Evolutionary conservation across 495 filamentous ascomycete species (phyloP), one percentile per base, ranked within the genome.

Genomic region (Hyaloscypha finlandica): DNA sequence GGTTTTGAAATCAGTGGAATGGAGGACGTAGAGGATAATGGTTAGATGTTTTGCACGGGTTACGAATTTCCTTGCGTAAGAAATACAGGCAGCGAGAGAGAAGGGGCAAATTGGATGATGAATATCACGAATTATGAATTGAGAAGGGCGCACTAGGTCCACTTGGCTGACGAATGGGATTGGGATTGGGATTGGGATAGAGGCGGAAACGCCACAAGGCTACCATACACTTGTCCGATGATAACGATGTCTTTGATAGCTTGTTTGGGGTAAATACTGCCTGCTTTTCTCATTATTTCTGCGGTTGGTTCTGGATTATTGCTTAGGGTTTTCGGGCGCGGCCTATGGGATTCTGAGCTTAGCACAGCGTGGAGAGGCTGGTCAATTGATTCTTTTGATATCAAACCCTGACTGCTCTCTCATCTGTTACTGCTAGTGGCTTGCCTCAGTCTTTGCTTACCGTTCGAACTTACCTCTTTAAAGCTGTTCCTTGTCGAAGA

Each of bases 151-250:
- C 6, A 56, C 6, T 31, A 12, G 29, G 16, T 56, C 53, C 29
- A 56, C 11, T 31, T 56, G 53, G 53, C 25, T 48, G 11, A 48
- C 16, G 16, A 48, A 16, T 30, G 3, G 53, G 22, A 56, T 56
- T 56, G 53, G 29, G 22, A 56, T 56, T 56, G 53, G 29, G 9
- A 29, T 56, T 29, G 22, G 53, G 22, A 56, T 56, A 56, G 53
- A 56, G 53, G 29, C 8, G 53, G 53, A 29, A 37, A 3, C 6
- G 53, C 20, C 53, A 56, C 53, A 29, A 9, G 53, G 53, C 84
- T 35, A 86, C 94, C 67, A 82, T 76, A 61, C 29, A 31, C 3
- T 56, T 30, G 53, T 56, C 25, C 25, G 53, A 55, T 56, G 53
- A 56, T 56, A 56, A 56, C 29, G n/a, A 56, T 56, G 29, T 56